Evolutionary conservation across 352 stramenopile genomes (phyloP), one percentile per base, ranked within the genome.

Genomic region (Phytophthora citricola): DNA sequence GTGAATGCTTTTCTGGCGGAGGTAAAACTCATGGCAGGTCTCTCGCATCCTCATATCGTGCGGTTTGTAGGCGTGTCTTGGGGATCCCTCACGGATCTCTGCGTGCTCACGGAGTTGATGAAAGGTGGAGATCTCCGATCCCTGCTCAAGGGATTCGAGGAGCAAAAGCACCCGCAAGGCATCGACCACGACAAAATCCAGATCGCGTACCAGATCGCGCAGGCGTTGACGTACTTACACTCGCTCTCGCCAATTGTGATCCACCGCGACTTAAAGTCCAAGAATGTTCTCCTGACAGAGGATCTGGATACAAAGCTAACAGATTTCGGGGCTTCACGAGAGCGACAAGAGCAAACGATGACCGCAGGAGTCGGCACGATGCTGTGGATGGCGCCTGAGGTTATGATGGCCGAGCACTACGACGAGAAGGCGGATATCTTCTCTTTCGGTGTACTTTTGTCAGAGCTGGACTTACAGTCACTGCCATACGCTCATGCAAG

Each of bases 1-100:
- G 78, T 85, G 26, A 65, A 76, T 20, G 45, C 59, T 12, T 83
- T 87, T 48, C 47, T 81, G 20, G 60, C 43, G 2, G 71, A 85
- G 53, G 64, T 71, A 20, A 78, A 78, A 47, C 39, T 83, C n/a
- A 81, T 87, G 66, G 67, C 73, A 1, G 45, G 52, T 9, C 40
- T 90, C 10, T 59, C 75, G 11, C 81, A 90, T 48, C 63, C 72
- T 6, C 65, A 76, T 31, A 79, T 90, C 20, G 78, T 88, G 12
- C 17, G 17, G 17, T 20, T 20, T 20, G 17, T 20, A 20, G 17
- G 17, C 17, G 17, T 20, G 17, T 20, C 65, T 12, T 85, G 76
- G 76, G 66, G 68, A 27, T 63, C 71, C 8, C 58, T 79, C 31
- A 50, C 41, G 2, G 67, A 79, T 38, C 24, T 81, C 10, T 72